These are phyloP conservation scores for Neobulgaria alba DNA, from an alignment of 2,329 filamentous ascomycete genomes.

Conservation along the genomic window DNA sequence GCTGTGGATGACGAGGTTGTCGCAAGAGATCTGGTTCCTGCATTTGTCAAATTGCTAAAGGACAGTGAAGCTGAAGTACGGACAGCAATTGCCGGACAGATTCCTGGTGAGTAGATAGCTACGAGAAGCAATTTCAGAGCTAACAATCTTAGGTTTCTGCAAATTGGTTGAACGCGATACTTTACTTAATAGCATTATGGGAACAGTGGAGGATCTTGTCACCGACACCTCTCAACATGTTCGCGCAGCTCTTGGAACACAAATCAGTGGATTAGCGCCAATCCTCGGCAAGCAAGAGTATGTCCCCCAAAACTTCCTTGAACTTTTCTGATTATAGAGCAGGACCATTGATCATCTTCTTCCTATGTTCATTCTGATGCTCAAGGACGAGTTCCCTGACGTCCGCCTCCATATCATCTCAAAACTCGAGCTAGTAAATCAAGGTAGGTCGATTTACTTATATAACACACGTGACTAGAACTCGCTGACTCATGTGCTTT, in stretches of 20 bases:
- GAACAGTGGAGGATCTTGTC: slow-evolving; percentile 89
- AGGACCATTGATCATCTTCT: slow-evolving; percentile 94
- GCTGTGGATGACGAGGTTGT: slow-evolving; percentile 97
- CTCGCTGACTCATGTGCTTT: slow-evolving; percentile 16
- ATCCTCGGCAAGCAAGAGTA: slow-evolving; percentile 98
- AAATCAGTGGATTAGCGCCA: slow-evolving; percentile 92
- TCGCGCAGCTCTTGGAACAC: slow-evolving; percentile 85
- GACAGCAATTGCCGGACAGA: slow-evolving; percentile 94
- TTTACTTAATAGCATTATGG: slow-evolving; percentile 93
- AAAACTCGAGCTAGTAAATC: slow-evolving; percentile 97
- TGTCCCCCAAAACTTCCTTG: not conserved
- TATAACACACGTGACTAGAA: not conserved
- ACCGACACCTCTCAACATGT: slow-evolving; percentile 96
- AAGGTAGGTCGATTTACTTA: slow-evolving; percentile 48
- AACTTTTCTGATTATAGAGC: slow-evolving; percentile 14
- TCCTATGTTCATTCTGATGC: slow-evolving; percentile 98
- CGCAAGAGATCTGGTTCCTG: slow-evolving; percentile 84
- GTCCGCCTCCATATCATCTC: slow-evolving; percentile 98
- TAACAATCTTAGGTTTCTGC: slow-evolving; percentile 66
- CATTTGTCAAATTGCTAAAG: slow-evolving; percentile 95
- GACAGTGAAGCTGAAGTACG: slow-evolving; percentile 97
- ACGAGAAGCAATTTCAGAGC: not conserved
- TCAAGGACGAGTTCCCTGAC: slow-evolving; percentile 98
- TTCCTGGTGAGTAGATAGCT: slow-evolving; percentile 53
- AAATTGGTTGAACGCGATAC: slow-evolving; percentile 76